Base-by-base conservation (phyloP, 805 yeast species). In the Wickerhamiella allomyrinae region DNA sequence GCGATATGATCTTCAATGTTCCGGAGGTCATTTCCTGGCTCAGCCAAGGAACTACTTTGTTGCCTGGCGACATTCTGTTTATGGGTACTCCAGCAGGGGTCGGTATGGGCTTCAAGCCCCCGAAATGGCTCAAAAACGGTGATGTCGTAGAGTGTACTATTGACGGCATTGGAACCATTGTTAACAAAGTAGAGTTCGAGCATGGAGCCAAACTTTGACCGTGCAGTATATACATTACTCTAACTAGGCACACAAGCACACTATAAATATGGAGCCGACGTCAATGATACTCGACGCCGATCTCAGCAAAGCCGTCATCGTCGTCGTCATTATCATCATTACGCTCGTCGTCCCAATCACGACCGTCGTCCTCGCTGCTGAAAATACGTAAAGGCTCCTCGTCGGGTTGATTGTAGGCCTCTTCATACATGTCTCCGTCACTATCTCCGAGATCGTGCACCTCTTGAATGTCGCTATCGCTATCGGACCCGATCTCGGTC, bases 71-170 rank as follows among this genome's bases (percentile, higher is more conserved):
- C 49, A 46, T 73, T 20, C 68, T 73, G 41, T 67, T 70, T 51
- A 72, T 75, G 43, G 78, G 78, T 5, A 73, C 78, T 6, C 77
- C 77, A 8, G 57, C 66, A 14, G 77, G 77, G 20, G 75, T 69
- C 8, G 77, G 74, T 5, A 58, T 65, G 54, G 76, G 76, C 5
- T 56, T 61, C 49, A 57, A 54, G 21, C 67, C 67, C 15, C 65
- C 64, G 27, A 58, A 51, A 48, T 71, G 67, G 65, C 56, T 72
- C 24, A 52, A 56, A 41, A 54, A 72, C 46, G 70, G 69, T 8
- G 76, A 72, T 47, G 58, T 55, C 2, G 65, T 68, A 13, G 66
- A 60, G 40, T 61, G 71, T 43, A 55, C 55, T 39, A 55, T 71
- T 23, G 69, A 65, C 22, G 55, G 60, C 4, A 62, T 71, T 22